Evolutionary conservation across 2,329 filamentous ascomycete species (phyloP), one percentile per base, ranked within the genome.

Genomic region (Pyrenochaeta sp.): DNA sequence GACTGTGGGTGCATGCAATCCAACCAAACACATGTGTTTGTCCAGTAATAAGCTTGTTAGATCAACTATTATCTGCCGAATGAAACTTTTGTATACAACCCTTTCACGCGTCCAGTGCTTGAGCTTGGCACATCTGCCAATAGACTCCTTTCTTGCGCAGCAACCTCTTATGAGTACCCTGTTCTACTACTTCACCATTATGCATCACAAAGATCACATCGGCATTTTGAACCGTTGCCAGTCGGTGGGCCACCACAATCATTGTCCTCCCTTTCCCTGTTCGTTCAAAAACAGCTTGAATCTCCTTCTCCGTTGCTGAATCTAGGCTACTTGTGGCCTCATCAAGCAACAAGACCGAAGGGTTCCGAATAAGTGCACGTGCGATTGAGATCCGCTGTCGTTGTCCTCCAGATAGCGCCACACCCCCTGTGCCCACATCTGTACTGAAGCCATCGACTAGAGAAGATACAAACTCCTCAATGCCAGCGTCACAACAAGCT

Each of bases 311-410:
- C 0, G 83, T 86, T 63, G 88, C 83, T 0, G 86, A 86, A 59
- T 91, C 88, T 0, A 91, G 78, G 45, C 79, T 81, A 1, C 77
- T 81, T 0, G 85, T 87, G 2, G 85, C 84, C 67, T 87, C 85
- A 47, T 88, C 85, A 0, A 88, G 75, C 0, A 87, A 71, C 2
- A 87, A 69, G 3, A 87, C 66, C 18, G 53, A 76, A 0, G 89
- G 88, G 39, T 85, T 76, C 30, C 86, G 83, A 21, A 91, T 81
- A 6, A 91, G 84, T 2, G 87, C 87, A 2, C 89, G 81, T 0
- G 89, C 89, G 54, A 92, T 90, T 0, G 90, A 87, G 17, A 95
- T 82, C 6, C 91, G 85, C 69, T 95, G 91, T 20, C 89, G 84
- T 72, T 96, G 91, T 0, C 91, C 91, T 11, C 90, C 89, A 7